Evolutionary conservation across 306 rosid genomes (phyloP).

Genomic region (Quercus robur): DNA sequence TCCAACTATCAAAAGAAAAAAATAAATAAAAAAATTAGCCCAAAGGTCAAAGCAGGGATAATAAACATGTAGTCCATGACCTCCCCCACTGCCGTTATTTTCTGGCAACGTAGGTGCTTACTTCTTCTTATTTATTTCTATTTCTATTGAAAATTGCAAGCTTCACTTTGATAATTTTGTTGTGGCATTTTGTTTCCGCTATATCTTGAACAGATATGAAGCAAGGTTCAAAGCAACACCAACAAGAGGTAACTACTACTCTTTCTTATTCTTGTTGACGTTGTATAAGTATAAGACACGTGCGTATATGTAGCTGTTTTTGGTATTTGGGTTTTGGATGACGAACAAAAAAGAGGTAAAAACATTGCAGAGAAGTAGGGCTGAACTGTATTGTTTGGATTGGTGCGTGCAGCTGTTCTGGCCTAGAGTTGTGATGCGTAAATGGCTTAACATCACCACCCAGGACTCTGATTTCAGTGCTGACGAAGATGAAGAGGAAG

Average conservation of each 20-base stretch:
- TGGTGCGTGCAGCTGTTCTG: slow-evolving; percentile 72
- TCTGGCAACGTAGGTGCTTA: too few relatives aligned
- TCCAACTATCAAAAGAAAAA: too few relatives aligned
- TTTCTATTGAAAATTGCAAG: background rate
- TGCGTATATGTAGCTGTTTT: background rate
- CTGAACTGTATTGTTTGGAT: slow-evolving; percentile 62
- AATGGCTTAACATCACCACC: slow-evolving; percentile 71
- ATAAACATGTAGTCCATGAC: too few relatives aligned
- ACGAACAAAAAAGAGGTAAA: slow-evolving; percentile 48
- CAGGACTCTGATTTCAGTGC: slow-evolving; percentile 63
- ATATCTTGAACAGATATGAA: slow-evolving; percentile 36
- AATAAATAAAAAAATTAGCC: too few relatives aligned
- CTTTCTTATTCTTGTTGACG: background rate
- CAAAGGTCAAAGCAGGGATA: too few relatives aligned
- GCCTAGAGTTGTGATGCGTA: slow-evolving; percentile 68
- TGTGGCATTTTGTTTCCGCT: background rate
- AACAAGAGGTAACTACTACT: slow-evolving; percentile 46
- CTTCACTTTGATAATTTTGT: background rate
- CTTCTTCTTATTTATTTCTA: background rate
- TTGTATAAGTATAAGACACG: too few relatives aligned
- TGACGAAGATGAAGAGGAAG: slow-evolving; percentile 58
- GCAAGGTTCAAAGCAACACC: slow-evolving; percentile 44
- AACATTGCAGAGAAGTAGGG: slow-evolving; percentile 65
- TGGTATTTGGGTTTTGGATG: slow-evolving; percentile 26
- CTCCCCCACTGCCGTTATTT: too few relatives aligned